Base-by-base conservation (phyloP, 768 basidiomycete species). In the Leccinum disarticulatum region DNA sequence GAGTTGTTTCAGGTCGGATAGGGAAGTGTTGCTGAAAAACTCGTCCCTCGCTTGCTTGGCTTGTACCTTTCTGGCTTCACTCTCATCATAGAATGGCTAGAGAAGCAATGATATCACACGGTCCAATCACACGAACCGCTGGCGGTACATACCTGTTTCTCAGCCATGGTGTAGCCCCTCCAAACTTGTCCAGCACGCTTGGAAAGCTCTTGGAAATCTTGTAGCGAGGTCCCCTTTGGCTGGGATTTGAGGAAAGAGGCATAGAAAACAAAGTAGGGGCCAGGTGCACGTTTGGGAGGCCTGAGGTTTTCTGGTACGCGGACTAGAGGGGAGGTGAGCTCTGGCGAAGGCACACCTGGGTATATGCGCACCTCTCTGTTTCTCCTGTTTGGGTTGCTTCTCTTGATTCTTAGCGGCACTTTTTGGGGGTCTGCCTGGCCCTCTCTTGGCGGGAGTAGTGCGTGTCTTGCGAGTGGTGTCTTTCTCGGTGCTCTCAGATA, bases 111-210 rank as follows among this genome's bases (percentile, higher is more conserved):
- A 17, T 35, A 27, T n/a, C n/a, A n/a, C n/a, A n/a, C n/a, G n/a
- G n/a, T 35, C 22, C 13, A 48, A 25, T 22, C 19, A 6, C 13
- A 28, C 6, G 2, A 28, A 9, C 2, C 15, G 36, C 38, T 27
- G n/a, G 55, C 3, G 13, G 58, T 25, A 56, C 69, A 25, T 35
- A 77, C 79, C 64, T 78, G 65, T 54, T 73, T 80, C 58, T 80
- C 74, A 4, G 56, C 63, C 11, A 64, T 65, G 5, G 77, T 60
- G n/a, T 78, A 60, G 4, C 51, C 59, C 1, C 51, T 67, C 80
- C 79, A 80, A 4, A 59, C 54, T 36, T 57, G 60, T 10, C 59
- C 61, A 7, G 72, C 67, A 19, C 68, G 59, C 57, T 58, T 73
- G 14, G 67, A n/a, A 2, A 64, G 2, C 11, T 55, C 59, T 6